Conservation (phyloP, 2,329 filamentous ascomycete genomes). For the Phialophora expanda region DNA sequence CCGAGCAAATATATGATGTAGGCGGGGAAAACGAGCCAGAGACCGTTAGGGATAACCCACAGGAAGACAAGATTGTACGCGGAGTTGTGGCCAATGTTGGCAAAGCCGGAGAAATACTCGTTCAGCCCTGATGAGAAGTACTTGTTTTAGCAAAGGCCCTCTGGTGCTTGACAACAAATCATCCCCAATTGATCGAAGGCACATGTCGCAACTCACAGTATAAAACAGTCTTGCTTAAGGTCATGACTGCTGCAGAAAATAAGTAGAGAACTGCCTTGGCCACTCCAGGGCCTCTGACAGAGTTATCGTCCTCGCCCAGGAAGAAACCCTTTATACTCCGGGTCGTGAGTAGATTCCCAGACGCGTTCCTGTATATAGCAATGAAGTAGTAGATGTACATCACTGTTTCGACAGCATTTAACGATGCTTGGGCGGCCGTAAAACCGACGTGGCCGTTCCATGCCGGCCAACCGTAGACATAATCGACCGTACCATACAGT, state of each 20-base stretch:
- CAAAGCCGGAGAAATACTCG: slow-evolving; percentile 65
- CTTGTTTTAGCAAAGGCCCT: not conserved
- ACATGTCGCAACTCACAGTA: slow-evolving; percentile 60
- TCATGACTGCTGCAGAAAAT: slow-evolving; percentile 66
- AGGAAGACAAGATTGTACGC: slow-evolving; percentile 58
- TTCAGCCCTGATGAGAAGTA: slow-evolving; percentile 59
- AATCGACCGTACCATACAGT: slow-evolving; percentile 78
- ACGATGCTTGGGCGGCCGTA: slow-evolving; percentile 71
- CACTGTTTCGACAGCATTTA: slow-evolving; percentile 72
- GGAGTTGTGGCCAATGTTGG: slow-evolving; percentile 67
- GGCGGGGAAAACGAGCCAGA: slow-evolving; percentile 67
- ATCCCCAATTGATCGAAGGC: not conserved
- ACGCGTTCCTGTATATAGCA: slow-evolving; percentile 18
- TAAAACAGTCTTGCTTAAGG: slow-evolving; percentile 69
- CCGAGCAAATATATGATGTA: slow-evolving; percentile 68
- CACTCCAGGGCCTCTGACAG: slow-evolving; percentile 51
- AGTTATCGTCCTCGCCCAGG: slow-evolving; percentile 31
- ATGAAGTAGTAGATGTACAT: slow-evolving; percentile 68
- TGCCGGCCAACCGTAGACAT: slow-evolving; percentile 79
- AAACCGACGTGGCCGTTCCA: slow-evolving; percentile 73
- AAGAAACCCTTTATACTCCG: slow-evolving; percentile 46
- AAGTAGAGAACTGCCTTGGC: slow-evolving; percentile 61
- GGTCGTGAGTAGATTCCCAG: slow-evolving; percentile 38
- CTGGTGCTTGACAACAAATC: not conserved
- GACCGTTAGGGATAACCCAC: slow-evolving; percentile 70